Base-by-base conservation (phyloP, 208 protist species). In the Porcisia deanei region DNA sequence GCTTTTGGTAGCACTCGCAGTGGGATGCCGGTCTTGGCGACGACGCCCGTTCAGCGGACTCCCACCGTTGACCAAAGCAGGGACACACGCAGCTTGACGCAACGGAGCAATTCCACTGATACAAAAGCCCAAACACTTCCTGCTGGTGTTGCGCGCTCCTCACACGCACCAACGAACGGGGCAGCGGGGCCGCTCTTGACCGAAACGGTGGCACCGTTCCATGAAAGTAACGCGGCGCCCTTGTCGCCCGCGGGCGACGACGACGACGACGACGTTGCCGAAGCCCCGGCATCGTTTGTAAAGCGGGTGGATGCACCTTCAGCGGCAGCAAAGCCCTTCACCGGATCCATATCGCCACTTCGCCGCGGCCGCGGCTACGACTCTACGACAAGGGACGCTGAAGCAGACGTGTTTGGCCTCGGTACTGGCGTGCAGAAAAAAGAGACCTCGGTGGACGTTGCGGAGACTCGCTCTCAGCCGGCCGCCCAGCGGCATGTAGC, bases 251-350 rank as follows among this genome's bases (percentile, higher is more conserved):
- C 18, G n/a, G 49, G 14, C 45, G 22, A 37, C 5, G 43, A 16
- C 39, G 7, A 5, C 14, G 41, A 4, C 47, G 60, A 54, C 9
- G 57, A 20, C 12, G 67, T n/a, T 25, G 8, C 18, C 2, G 75
- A 79, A 39, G 47, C 66, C 4, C 75, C 76, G 3, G 70, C 37
- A 25, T 75, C 55, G 9, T 80, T 72, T 71, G 76, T 75, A 37
- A 80, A 75, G 76, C 70, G 69, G 22, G 47, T 41, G 25, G 49
- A 10, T 3, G 4, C 58, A 52, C 55, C 20, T 20, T 4, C 18
- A 37, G 68, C 34, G n/a, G 57, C 52, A 61, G 55, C n/a, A 60
- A 7, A 47, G 64, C 39, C 41, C 45, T 66, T 69, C 66, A 57
- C 66, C 22, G 14, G 3, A n/a, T 43, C 43, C 47, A 43, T 20